These are phyloP conservation scores for Ophiostoma angusticollis DNA, from an alignment of 2,329 filamentous ascomycete genomes.

Conservation along the genomic window DNA sequence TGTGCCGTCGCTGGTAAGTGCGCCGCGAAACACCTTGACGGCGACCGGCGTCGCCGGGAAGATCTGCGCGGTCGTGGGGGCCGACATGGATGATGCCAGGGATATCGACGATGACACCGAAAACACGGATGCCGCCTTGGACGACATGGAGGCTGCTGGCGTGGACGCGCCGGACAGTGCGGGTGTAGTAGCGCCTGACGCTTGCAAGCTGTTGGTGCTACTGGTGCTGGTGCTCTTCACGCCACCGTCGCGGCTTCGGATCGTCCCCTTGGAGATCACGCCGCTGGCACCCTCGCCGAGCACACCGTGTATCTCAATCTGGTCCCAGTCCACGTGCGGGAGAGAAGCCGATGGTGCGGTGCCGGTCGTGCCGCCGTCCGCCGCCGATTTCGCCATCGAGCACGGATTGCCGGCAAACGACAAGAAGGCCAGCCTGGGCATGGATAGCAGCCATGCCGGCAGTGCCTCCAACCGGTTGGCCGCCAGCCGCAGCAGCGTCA, in stretches of 20 bases:
- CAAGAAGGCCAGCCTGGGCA: slow-evolving; percentile 33
- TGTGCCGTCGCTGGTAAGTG: slow-evolving; percentile 32
- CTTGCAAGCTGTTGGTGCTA: not conserved
- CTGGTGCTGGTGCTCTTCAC: slow-evolving; percentile 9
- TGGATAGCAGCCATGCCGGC: slow-evolving; percentile 30
- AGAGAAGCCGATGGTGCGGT: slow-evolving; percentile 16
- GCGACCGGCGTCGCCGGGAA: slow-evolving; percentile 21
- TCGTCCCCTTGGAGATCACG: slow-evolving; percentile 27
- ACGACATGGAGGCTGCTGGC: slow-evolving; percentile 1
- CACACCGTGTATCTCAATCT: slow-evolving; percentile 26
- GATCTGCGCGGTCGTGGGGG: not conserved
- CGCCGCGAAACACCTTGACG: slow-evolving; percentile 36
- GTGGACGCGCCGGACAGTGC: not conserved
- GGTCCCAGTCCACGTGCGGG: slow-evolving; percentile 26
- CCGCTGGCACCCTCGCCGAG: slow-evolving; percentile 35
- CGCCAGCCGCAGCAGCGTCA: slow-evolving; percentile 31
- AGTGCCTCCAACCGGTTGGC: slow-evolving; percentile 27
- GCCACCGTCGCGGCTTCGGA: slow-evolving; percentile 3
- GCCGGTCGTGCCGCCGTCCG: slow-evolving; percentile 5
- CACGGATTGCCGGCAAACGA: slow-evolving; percentile 36
- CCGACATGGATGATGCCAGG: not conserved
- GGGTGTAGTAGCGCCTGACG: slow-evolving; percentile 6
- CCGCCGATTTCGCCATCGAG: slow-evolving; percentile 13
- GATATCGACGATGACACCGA: not conserved
- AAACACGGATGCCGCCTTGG: not conserved